These are phyloP conservation scores for Rubroboletus satanas DNA, from an alignment of 768 basidiomycete species.

Conservation along the genomic window DNA sequence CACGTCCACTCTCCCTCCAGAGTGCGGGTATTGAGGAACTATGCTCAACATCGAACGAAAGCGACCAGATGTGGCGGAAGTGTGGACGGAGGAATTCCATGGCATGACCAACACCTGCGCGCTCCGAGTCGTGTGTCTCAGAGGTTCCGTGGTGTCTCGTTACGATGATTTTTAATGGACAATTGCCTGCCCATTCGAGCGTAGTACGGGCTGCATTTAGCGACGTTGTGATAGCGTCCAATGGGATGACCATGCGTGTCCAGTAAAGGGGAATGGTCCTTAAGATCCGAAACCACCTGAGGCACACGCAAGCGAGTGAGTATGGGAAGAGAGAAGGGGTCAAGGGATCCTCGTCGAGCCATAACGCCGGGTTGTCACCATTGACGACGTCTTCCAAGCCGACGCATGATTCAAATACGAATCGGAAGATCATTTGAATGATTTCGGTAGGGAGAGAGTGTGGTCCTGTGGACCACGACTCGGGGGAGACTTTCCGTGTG, in stretches of 20 bases:
- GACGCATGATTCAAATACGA: constrained; percentile 5
- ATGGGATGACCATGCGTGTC: constrained; percentile 6
- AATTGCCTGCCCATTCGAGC: constrained; percentile 3
- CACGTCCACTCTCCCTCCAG: constrained; percentile 6
- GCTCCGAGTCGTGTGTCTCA: constrained; percentile 1
- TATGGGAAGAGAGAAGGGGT: constrained; percentile 11
- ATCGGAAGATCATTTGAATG: constrained; percentile 6
- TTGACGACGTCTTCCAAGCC: not conserved
- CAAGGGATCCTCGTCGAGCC: constrained; percentile 5
- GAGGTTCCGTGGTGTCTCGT: constrained; percentile 1
- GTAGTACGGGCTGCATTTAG: not conserved
- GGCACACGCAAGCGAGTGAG: constrained; percentile 5
- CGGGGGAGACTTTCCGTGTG: not conserved
- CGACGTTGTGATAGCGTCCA: not conserved
- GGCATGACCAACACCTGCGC: not conserved
- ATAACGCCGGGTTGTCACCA: not conserved
- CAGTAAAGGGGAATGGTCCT: constrained; percentile 1
- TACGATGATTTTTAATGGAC: constrained; percentile 4
- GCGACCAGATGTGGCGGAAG: constrained; percentile 2
- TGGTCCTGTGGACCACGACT: not conserved
- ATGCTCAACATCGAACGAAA: constrained; percentile 6
- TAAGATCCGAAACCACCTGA: constrained; percentile 7
- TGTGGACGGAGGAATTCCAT: constrained; percentile 5
- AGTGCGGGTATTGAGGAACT: constrained; percentile 1
- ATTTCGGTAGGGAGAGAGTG: constrained; percentile 11